Base-by-base conservation (phyloP, 1,139 yeast genomes). In the Candida tropicalis region DNA sequence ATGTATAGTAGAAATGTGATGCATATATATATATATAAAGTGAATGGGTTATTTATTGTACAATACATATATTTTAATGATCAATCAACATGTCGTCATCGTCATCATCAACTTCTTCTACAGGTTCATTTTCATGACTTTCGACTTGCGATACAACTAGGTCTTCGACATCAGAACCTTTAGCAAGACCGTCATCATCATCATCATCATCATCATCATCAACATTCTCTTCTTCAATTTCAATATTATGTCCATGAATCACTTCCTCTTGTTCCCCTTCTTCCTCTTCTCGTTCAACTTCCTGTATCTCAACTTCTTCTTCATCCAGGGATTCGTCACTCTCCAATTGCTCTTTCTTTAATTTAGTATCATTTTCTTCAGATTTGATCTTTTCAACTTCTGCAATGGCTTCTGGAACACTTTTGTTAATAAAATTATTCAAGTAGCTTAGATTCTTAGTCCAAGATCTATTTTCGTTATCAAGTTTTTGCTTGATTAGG, bases 381-480 rank as follows among this genome's bases (percentile, higher is more conserved):
- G 46, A 34, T 36, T 63, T 63, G 23, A 71, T 62, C 18, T 55
- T 49, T 33, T 62, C 68, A 7, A 73, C 66, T 24, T 62, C 62
- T 5, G 54, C 59, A 25, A 65, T 54, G 4, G 73, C 64, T 11
- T 56, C 58, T 3, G 56, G 51, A 39, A 75, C 57, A 32, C 66
- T 65, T 10, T 57, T 59, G 5, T 57, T 57, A 34, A 77, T 48
- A 49, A 76, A 77, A 34, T 61, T 65, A 24, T 65, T 62, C 52
- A 77, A 61, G 11, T 62, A 61, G 16, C 59, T 57, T 47, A 74
- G 77, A 42, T 77, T 57, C 2, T 58, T 47, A 6, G 61, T 63
- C 81, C 82, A 75, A 46, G 66, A 66, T 40, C 58, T 62, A 47
- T 69, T 73, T 28, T 64, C 59, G 8, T 59, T 56, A 3, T 55